Evolutionary conservation across 768 basidiomycete genomes (phyloP).

Genomic region (Grammothele lineata): DNA sequence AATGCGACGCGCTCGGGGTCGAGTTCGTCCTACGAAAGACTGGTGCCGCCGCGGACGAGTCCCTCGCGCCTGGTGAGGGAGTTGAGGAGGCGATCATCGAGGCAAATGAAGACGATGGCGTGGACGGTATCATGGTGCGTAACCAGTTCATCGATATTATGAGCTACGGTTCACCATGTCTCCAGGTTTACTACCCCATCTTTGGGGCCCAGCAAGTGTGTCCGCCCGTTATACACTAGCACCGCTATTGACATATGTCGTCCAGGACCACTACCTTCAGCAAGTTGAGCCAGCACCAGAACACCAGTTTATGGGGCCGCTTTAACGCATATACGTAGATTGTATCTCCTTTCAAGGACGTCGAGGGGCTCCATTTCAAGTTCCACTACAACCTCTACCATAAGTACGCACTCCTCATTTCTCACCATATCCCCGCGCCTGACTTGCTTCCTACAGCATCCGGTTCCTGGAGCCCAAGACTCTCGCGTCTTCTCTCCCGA

Average conservation of each 20-base stretch:
- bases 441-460: constrained; percentile 50
- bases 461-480: constrained; percentile 85
- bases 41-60: constrained; percentile 54
- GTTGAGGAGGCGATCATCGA: constrained; percentile 96
- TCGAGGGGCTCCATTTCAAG: constrained; percentile 95
- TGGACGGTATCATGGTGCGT: constrained; percentile 93
- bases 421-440: neutral
- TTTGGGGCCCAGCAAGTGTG: constrained; percentile 84
- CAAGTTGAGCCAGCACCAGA: constrained; percentile 47
- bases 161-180: neutral
- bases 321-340: constrained; percentile 42
- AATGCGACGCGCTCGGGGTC: constrained; percentile 86
- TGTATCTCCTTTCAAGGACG: constrained; percentile 94
- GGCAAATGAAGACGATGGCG: constrained; percentile 80
- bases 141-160: neutral
- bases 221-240: constrained; percentile 14
- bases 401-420: constrained; percentile 53
- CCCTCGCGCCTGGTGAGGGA: constrained; percentile 73
- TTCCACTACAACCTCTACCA: constrained; percentile 94
- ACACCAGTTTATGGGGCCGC: neutral
- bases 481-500: constrained; percentile 45
- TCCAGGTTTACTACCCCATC: constrained; percentile 92
- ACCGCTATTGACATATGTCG: neutral
- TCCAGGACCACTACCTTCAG: constrained; percentile 97
- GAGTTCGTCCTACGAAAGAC: constrained; percentile 76